Conservation (phyloP, 1,284 basidiomycete genomes). For the Vanrija sp. region DNA sequence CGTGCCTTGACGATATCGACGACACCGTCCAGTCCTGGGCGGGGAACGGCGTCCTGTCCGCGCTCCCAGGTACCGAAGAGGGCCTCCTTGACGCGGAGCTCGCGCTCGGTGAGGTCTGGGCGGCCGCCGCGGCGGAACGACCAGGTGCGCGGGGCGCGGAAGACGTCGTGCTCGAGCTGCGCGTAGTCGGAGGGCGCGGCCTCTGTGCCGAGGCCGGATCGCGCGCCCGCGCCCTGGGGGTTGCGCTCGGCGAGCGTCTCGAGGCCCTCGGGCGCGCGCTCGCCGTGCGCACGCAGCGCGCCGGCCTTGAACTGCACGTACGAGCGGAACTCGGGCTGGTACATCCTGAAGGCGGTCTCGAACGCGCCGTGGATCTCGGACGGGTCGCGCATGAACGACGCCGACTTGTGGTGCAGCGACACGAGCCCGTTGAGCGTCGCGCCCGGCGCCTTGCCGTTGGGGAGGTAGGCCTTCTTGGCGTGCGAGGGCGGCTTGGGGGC, state of each 20-base stretch:
- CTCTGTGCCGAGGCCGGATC: conserved; percentile 4
- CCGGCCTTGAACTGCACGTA: conserved; percentile 13
- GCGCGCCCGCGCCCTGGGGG: conserved; percentile 7
- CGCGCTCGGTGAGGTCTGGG: conserved; percentile 28
- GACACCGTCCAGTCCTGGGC: conserved; percentile 38
- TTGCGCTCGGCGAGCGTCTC: conserved; percentile 4
- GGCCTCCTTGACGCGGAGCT: conserved; percentile 36
- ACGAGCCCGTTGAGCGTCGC: conserved; percentile 32
- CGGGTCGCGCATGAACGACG: conserved; percentile 39
- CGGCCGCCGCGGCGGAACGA: neutral
- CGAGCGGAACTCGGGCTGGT: conserved; percentile 12
- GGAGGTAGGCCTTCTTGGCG: conserved; percentile 6
- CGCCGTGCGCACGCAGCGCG: neutral
- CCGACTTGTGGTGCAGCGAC: conserved; percentile 39
- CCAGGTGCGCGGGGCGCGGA: conserved; percentile 6
- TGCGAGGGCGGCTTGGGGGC: conserved; percentile 6
- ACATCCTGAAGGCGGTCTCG: conserved; percentile 29
- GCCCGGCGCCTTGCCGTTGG: conserved; percentile 20
- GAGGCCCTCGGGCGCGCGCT: neutral
- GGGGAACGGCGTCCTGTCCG: conserved; percentile 14
- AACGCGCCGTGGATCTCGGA: conserved; percentile 29
- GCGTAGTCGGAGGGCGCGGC: conserved; percentile 2
- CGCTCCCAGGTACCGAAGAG: conserved; percentile 42
- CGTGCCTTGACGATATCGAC: conserved; percentile 34
- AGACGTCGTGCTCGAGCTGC: conserved; percentile 2